phyloP scores from a whole-genome alignment of 2,329 filamentous ascomycete genomes.

The Rasamsonia emersonii region DNA sequence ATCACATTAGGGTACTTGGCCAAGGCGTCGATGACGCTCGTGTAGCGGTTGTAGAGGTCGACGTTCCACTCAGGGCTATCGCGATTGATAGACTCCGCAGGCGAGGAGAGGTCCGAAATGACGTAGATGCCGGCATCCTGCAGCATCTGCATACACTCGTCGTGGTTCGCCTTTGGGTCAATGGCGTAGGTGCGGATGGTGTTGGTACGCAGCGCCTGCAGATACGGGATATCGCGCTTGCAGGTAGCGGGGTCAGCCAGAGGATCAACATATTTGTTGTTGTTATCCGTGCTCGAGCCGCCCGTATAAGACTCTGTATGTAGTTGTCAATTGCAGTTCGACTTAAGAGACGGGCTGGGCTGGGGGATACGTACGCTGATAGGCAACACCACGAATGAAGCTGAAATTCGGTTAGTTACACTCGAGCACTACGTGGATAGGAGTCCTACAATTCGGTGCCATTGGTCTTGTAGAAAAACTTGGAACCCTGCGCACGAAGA shows the following conservation, averaged over 20 bases:
- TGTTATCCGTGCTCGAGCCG: slow-evolving; percentile 44
- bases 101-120: slow-evolving; percentile 81
- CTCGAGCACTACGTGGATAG: slow-evolving; percentile 9
- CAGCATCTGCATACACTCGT: slow-evolving; percentile 74
- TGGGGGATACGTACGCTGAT: slow-evolving; percentile 54
- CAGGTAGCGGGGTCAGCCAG: slow-evolving; percentile 64
- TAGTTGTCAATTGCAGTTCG: slow-evolving; percentile 7
- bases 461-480: slow-evolving; percentile 84
- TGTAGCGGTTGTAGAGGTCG: slow-evolving; percentile 72
- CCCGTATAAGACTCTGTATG: slow-evolving; percentile 49
- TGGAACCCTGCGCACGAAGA: slow-evolving; percentile 58
- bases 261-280: slow-evolving; percentile 65
- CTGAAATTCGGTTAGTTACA: slow-evolving; percentile 25
- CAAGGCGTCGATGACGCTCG: slow-evolving; percentile 70
- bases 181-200: slow-evolving; percentile 92
- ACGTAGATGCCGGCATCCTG: slow-evolving; percentile 87
- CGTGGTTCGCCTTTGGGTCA: slow-evolving; percentile 69
- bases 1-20: slow-evolving; percentile 81
- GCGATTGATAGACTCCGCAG: slow-evolving; percentile 75
- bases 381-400: slow-evolving; percentile 89
- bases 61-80: slow-evolving; percentile 70
- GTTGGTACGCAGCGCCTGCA: slow-evolving; percentile 76
- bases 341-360: slow-evolving; percentile 1
- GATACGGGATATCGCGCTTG: slow-evolving; percentile 75
- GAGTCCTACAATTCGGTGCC: slow-evolving; percentile 58